Base-by-base conservation (phyloP, 768 basidiomycete genomes). In the Strobilomyces dryophilus region DNA sequence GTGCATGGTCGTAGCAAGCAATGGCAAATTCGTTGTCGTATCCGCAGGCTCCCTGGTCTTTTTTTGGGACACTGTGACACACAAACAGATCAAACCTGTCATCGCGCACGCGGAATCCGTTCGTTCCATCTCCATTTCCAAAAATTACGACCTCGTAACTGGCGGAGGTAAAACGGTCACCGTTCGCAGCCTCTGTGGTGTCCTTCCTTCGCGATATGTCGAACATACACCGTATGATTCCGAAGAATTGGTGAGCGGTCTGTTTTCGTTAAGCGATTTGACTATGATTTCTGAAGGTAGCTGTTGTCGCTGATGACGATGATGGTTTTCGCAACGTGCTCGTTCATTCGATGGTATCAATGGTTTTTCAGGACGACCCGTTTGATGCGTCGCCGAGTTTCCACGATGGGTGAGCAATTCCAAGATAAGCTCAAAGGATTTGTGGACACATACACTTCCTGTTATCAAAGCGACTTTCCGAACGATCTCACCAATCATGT, bases 401-500 rank as follows among this genome's bases (percentile, higher is more conserved):
- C 10, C 20, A 31, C 5, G 17, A 57, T 4, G 55, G 47, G 56
- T 57, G 29, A 44, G 56, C 26, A 9, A 15, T 29, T 31, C 4
- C 2, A 32, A 75, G 10, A 3, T 24, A 14, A 11, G 5, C 14
- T 11, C 5, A n/a, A 20, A 5, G 27, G 20, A 9, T 51, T n/a
- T 26, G n/a, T 39, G 37, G 39, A 39, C 42, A 47, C 24, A 44
- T 14, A 8, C 9, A 7, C 26, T 21, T 26, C 4, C 21, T n/a
- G 6, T 34, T 15, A 14, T 11, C 8, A 10, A 45, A 58, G 57
- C 18, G 45, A 20, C 21, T 47, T 26, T 14, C 24, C 32, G 11
- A 54, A 53, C 8, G 58, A 59, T 41, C 49, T 59, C 14, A 59
- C 57, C 14, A 20, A 1, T 18, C 37, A 48, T 18, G 34, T 59